Base-by-base conservation (phyloP, 306 rosid species). In the Glycine tomentella region DNA sequence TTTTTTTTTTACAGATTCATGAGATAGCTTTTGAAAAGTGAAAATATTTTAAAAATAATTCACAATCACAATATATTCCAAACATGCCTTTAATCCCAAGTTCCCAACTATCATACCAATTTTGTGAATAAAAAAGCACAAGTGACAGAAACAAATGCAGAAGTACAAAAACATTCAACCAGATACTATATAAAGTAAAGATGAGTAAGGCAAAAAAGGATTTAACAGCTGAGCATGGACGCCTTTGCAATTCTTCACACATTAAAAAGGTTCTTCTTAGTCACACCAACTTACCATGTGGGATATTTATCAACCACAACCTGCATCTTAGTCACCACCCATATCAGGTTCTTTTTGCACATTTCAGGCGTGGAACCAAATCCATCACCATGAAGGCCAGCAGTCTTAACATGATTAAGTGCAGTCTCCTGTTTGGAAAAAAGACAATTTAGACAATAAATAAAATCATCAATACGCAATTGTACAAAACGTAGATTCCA, bases 341-440 rank as follows among this genome's bases (percentile, higher is more conserved):
- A 95, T 89, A 95, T 95, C 82, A 95, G 83, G 86, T 95, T 93
- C 84, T 85, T 95, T 82, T 90, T 90, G 69, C 93, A 88, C 99
- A 95, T 95, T 87, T 91, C 98, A 52, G 98, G 99, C 1, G 99
- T 95, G 12, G 98, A 85, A 85, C 99, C 99, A 83, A 95, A 93
- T 20, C 99, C 99, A 85, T 93, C 99, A 80, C 92, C 99, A 69
- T 93, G 90, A 78, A 95, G 93, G 72, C 99, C 98, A 68, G 91
- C 97, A 79, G 87, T 81, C 90, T 95, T 95, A 16, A 91, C 97
- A 89, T 95, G 99, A 89, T 95, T 95, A 72, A 95, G 97, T 0
- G 99, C 98, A 44, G 99, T 91, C 88, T 95, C 99, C 99, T 95
- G 91, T 78, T 56, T 20, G 25, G 25, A 20, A 20, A 20, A 20